phyloP scores from a whole-genome alignment of 2,329 filamentous ascomycete genomes.

The Didymella glomerata region DNA sequence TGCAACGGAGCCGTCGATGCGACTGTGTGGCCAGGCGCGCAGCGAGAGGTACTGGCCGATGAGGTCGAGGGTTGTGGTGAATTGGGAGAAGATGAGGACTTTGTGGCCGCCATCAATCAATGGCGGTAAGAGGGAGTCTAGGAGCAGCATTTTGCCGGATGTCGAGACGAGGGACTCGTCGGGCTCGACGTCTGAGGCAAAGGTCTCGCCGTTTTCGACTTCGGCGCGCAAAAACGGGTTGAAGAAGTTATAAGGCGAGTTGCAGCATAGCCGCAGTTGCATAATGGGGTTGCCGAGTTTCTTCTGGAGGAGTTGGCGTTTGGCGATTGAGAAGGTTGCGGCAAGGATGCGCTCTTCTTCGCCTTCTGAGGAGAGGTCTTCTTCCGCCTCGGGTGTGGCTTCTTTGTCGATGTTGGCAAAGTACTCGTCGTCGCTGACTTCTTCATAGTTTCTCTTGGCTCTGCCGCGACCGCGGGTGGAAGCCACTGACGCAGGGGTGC shows the following conservation, averaged over 20 bases:
- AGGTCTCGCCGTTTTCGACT: slow-evolving; percentile 59
- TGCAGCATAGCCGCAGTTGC: slow-evolving; percentile 90
- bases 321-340: slow-evolving; percentile 78
- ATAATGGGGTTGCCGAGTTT: slow-evolving; percentile 93
- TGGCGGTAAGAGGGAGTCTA: slow-evolving; percentile 82
- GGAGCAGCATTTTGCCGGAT: slow-evolving; percentile 93
- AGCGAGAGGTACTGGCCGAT: slow-evolving; percentile 87
- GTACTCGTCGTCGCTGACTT: slow-evolving; percentile 84
- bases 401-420: slow-evolving; percentile 77
- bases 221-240: slow-evolving; percentile 73
- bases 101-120: slow-evolving; percentile 83
- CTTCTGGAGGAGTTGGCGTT: slow-evolving; percentile 87
- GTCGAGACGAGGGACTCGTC: slow-evolving; percentile 86
- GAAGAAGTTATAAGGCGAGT: slow-evolving; percentile 96
- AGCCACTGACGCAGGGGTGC: slow-evolving; percentile 70
- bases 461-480: slow-evolving; percentile 62
- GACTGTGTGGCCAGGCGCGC: slow-evolving; percentile 80
- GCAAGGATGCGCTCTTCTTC: slow-evolving; percentile 71
- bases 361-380: slow-evolving; percentile 56
- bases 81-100: slow-evolving; percentile 95
- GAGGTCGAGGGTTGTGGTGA: slow-evolving; percentile 92
- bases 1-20: slow-evolving; percentile 87
- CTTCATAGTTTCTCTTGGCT: slow-evolving; percentile 68
- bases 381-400: slow-evolving; percentile 53
- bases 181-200: slow-evolving; percentile 59